Conservation (phyloP, 768 basidiomycete genomes). For the Dioszegia hungarica region DNA sequence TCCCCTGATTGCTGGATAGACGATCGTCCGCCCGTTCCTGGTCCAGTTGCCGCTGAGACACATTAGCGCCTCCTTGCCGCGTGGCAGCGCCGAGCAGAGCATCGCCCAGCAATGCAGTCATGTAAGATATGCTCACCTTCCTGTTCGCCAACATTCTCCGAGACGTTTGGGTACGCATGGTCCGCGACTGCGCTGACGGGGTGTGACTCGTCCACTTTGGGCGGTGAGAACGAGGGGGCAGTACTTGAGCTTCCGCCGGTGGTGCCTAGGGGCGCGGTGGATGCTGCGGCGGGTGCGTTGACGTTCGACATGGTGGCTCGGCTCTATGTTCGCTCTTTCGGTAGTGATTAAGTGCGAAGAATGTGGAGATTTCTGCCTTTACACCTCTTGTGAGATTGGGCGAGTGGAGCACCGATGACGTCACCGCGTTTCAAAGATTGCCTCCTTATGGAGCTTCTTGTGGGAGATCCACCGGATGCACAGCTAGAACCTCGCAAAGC, state of each 20-base stretch:
- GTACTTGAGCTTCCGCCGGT: neutral
- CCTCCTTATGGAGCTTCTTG: no score
- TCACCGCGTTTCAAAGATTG: no score
- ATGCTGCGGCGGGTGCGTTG: neutral
- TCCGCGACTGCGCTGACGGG: constrained; percentile 22
- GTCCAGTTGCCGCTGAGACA: constrained; percentile 31
- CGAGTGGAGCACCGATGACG: neutral
- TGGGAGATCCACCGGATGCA: no score
- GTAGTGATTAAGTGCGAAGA: no score
- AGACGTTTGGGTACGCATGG: constrained; percentile 21
- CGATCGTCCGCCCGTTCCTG: constrained; percentile 26
- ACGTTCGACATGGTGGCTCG: neutral
- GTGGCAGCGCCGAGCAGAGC: neutral
- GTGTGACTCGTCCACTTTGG: neutral
- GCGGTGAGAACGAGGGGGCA: neutral
- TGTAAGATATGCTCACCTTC: constrained; percentile 43
- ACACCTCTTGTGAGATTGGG: no score
- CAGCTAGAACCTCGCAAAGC: no score
- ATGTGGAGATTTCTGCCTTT: no score
- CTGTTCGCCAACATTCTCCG: constrained; percentile 27
- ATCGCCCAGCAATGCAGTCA: no score
- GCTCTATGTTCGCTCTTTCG: no score
- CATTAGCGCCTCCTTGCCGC: neutral
- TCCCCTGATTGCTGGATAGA: constrained; percentile 2
- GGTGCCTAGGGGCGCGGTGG: neutral